A percentile compares a stretch with the other conserved stretches of the same genome.
Evolutionary conservation across 768 basidiomycete species (phyloP).

Genomic region (Serendipita indica): DNA sequence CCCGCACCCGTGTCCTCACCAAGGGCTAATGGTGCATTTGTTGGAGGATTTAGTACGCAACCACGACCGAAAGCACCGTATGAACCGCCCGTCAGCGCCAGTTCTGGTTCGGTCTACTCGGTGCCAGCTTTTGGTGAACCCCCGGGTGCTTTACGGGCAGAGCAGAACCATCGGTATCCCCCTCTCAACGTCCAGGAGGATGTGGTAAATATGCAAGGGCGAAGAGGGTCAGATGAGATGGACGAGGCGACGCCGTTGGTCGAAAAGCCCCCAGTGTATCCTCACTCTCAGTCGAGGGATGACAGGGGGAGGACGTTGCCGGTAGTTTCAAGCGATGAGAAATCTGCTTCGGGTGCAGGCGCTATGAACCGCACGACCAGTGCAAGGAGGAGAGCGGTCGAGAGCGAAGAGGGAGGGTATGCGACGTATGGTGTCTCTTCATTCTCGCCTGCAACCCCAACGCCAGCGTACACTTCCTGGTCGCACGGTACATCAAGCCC

Average conservation of each 20-base stretch:
- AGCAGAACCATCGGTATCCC: not conserved
- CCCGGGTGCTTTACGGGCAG: not conserved
- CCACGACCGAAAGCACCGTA: not conserved
- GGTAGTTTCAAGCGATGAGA: not conserved
- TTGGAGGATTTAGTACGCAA: not conserved
- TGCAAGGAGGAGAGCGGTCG: not conserved
- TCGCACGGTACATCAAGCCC: no score
- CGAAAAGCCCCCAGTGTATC: not conserved
- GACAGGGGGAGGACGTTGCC: not conserved
- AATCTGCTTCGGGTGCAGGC: not conserved
- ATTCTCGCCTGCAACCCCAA: not conserved
- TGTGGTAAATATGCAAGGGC: not conserved
- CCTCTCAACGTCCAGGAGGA: not conserved
- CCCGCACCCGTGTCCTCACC: no score
- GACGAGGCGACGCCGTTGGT: not conserved
- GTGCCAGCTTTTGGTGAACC: not conserved
- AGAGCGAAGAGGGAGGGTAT: not conserved
- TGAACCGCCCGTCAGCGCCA: not conserved
- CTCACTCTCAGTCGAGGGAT: not conserved
- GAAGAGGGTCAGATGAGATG: not conserved
- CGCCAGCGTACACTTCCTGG: not conserved
- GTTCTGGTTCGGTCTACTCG: not conserved
- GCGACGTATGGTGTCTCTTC: not conserved
- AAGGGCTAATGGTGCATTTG: no score
- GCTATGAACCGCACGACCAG: not conserved